Percentiles rank a stretch among this genome's conserved stretches.
phyloP scores from a whole-genome alignment of 768 basidiomycete species.

The Amanita muscaria region DNA sequence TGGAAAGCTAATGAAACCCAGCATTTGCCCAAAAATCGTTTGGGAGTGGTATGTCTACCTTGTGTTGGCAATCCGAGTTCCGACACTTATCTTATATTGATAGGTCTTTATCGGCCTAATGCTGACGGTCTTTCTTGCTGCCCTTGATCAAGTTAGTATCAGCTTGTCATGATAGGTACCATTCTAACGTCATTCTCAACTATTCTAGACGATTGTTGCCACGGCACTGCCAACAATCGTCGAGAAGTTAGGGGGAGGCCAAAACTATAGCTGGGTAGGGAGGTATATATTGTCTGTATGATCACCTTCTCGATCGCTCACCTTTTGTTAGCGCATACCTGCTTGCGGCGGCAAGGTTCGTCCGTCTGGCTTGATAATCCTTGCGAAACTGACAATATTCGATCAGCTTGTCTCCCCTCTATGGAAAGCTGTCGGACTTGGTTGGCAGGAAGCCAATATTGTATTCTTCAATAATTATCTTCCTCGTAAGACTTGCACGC shows the following conservation, averaged over 20 bases:
- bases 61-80: background rate
- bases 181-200: background rate
- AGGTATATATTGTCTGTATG: slow-evolving; percentile 23
- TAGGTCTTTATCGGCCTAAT: slow-evolving; percentile 42
- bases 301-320: slow-evolving; percentile 7
- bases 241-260: slow-evolving; percentile 51
- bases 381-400: slow-evolving; percentile 4
- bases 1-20: slow-evolving; percentile 51
- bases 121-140: slow-evolving; percentile 40
- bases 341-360: slow-evolving; percentile 48
- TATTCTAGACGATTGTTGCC: slow-evolving; percentile 50
- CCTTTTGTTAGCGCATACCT: slow-evolving; percentile 54
- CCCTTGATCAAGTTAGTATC: slow-evolving; percentile 47
- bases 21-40: slow-evolving; percentile 44
- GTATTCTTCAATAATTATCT: slow-evolving; percentile 54
- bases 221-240: slow-evolving; percentile 76
- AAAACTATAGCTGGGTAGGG: slow-evolving; percentile 65
- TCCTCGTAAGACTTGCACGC: slow-evolving; percentile 40
- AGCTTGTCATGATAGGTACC: background rate
- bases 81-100: background rate
- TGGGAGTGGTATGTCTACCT: slow-evolving; percentile 31
- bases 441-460: slow-evolving; percentile 58
- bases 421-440: slow-evolving; percentile 69
- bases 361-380: too few relatives aligned
- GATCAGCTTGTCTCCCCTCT: slow-evolving; percentile 53